phyloP scores from a whole-genome alignment of 1,284 basidiomycete species.

The Prillingera fragicola region DNA sequence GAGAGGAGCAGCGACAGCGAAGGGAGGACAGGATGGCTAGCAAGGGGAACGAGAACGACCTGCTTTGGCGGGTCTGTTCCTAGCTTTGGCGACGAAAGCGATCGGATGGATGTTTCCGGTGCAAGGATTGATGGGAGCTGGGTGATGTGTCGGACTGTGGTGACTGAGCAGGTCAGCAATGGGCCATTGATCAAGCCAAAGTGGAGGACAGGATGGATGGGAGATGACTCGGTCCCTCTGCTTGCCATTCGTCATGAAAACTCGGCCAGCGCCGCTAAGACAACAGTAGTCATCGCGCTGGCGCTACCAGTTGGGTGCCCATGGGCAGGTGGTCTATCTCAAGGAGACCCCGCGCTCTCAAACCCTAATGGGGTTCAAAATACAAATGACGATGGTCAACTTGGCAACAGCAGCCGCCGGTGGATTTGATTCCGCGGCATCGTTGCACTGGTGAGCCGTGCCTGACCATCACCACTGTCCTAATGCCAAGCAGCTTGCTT shows the following conservation, averaged over 20 bases:
- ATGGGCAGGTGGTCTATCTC: neutral
- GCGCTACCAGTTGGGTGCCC: neutral
- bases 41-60: conserved; percentile 44
- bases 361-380: neutral
- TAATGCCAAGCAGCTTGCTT: too few relatives aligned
- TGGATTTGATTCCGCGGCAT: too few relatives aligned
- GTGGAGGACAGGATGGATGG: neutral
- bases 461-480: too few relatives aligned
- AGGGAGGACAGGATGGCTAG: conserved; percentile 42
- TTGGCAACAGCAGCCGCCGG: too few relatives aligned
- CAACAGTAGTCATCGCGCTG: neutral
- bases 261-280: too few relatives aligned
- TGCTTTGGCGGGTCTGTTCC: conserved; percentile 19
- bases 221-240: too few relatives aligned
- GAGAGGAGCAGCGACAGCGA: conserved; percentile 40
- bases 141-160: conserved; percentile 32
- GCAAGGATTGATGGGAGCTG: conserved; percentile 35
- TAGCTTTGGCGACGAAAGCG: conserved; percentile 1
- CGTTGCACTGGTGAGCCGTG: too few relatives aligned
- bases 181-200: too few relatives aligned
- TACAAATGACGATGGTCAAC: neutral
- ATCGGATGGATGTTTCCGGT: conserved; percentile 6
- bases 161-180: conserved; percentile 25
- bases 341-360: neutral
- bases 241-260: too few relatives aligned